phyloP scores from a whole-genome alignment of 495 filamentous ascomycete species.

The Aspergillus saccharolyticus region DNA sequence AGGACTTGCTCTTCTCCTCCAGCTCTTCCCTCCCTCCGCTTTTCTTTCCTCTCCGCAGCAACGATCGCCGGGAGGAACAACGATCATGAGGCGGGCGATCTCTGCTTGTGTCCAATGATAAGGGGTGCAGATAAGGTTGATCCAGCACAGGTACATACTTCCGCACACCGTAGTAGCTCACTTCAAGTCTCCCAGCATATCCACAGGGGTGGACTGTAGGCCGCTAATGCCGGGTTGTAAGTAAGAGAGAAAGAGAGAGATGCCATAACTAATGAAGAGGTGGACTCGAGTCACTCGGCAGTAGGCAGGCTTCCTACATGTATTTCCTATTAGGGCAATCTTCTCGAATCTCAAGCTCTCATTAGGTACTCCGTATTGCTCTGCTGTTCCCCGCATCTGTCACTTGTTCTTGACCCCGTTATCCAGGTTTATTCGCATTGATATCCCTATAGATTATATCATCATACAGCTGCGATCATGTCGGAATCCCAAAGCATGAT shows the following conservation, averaged over 20 bases:
- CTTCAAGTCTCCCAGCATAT: neutral
- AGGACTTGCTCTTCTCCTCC: neutral
- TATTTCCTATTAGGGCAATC: neutral
- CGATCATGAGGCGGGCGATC: neutral
- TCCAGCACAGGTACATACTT: conserved; percentile 4
- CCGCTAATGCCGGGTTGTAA: neutral
- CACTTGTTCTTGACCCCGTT: neutral
- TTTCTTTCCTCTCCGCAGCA: neutral
- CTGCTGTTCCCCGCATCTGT: neutral
- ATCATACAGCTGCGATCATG: neutral
- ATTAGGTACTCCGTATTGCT: neutral
- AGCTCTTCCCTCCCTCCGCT: too few species aligned
- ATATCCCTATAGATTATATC: neutral
- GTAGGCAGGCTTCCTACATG: too few species aligned
- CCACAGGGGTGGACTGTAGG: neutral
- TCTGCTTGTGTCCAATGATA: neutral
- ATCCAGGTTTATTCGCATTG: neutral
- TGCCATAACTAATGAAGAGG: too few species aligned
- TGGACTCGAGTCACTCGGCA: too few species aligned
- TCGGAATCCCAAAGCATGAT: neutral
- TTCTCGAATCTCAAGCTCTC: neutral
- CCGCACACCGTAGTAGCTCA: neutral
- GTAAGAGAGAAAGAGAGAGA: neutral
- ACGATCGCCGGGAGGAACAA: neutral
- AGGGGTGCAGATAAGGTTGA: neutral